Base-by-base conservation (phyloP, 148 eudicot genomes). In the Bassia scoparia region DNA sequence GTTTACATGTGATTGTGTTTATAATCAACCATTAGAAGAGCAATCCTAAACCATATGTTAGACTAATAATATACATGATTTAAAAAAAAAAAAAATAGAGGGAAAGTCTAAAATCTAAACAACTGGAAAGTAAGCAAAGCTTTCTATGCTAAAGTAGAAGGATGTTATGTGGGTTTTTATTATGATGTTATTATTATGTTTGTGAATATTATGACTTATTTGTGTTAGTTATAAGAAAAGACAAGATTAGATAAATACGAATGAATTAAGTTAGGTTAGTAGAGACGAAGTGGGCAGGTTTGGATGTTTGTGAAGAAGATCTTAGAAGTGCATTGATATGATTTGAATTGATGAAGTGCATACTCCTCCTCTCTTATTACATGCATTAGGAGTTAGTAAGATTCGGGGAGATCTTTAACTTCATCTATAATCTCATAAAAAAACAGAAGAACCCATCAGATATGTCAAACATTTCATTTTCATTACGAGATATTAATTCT, bases 311-410 rank as follows among this genome's bases (percentile, higher is more conserved):
- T 74, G 78, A 82, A 79, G 73, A 87, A 88, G 93, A 84, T 91
- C 89, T 88, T 74, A 61, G 78, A 83, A 84, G 88, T 74, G 81
- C 79, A 60, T 72, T 74, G 72, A 72, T 77, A 71, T 77, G 83
- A 49, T 77, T 75, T 65, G 75, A 72, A 73, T 76, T 26, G 68
- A 30, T 52, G 52, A 75, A 44, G 62, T 76, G 37, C 62, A 48
- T 31, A 27, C 58, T 64, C n/a, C 48, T 69, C 46, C 59, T 74
- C 78, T 50, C 80, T n/a, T n/a, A n/a, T n/a, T n/a, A n/a, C n/a
- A n/a, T n/a, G n/a, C n/a, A n/a, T 76, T 61, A 69, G 88, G 86
- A 87, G 88, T 87, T 82, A 90, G 90, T 85, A 88, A 90, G 96
- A 90, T 90, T 87, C 88, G 84, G 77, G 61, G 74, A 88, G 88